Evolutionary conservation across 75 land plant genomes (phyloP).

Genomic region (Pinus albicaulis): DNA sequence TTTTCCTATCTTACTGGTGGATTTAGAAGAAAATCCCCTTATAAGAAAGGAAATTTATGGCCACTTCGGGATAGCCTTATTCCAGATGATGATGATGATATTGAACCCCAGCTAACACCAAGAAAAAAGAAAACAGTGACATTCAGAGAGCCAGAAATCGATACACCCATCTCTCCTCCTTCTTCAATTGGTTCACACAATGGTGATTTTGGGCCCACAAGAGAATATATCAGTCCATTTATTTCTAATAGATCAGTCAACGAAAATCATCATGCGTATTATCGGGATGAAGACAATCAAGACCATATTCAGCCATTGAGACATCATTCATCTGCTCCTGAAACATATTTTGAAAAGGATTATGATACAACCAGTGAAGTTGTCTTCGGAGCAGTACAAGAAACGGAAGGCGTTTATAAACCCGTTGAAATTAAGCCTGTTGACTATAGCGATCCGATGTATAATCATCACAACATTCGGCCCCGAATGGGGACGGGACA

Average conservation of each 20-base stretch:
- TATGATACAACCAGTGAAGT: conserved; percentile 53
- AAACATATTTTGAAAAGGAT: conserved; percentile 51
- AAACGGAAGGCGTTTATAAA: conserved; percentile 15
- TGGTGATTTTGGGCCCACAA: neutral
- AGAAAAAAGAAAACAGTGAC: conserved; percentile 10
- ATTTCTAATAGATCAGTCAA: neutral
- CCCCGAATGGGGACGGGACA: conserved; percentile 23
- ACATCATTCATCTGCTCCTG: conserved; percentile 48
- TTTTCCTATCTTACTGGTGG: conserved; percentile 24
- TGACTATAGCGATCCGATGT: conserved; percentile 34
- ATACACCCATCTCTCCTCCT: conserved; percentile 12
- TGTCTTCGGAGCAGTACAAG: conserved; percentile 75
- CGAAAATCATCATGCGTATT: neutral
- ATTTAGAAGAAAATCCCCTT: conserved; percentile 23
- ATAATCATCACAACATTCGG: conserved; percentile 35
- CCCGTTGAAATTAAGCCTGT: conserved; percentile 55
- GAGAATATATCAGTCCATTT: conserved; percentile 8
- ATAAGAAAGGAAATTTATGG: conserved; percentile 25
- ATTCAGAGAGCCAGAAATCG: conserved; percentile 12
- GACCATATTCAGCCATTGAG: conserved; percentile 36
- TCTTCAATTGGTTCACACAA: neutral
- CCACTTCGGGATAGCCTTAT: conserved; percentile 57
- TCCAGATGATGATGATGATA: conserved; percentile 39
- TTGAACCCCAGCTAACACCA: conserved; percentile 8
- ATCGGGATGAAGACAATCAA: conserved; percentile 9